Conservation (phyloP, 1,139 yeast species). For the Suhomyces panamericanus region DNA sequence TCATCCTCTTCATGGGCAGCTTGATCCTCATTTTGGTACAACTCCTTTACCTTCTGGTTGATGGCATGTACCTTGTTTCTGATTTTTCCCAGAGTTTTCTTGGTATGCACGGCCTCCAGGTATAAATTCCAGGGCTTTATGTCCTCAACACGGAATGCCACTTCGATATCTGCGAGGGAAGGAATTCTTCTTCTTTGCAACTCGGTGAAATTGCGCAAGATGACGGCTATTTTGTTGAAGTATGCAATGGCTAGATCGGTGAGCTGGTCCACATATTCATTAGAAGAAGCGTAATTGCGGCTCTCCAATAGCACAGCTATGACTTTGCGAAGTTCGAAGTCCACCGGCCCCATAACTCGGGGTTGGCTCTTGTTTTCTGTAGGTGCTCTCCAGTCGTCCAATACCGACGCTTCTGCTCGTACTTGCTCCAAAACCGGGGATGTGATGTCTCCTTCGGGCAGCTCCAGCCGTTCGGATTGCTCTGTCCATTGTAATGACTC, state of each 20-base stretch:
- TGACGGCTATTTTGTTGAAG: conserved; percentile 46
- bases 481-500: conserved; percentile 1
- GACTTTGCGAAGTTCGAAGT: conserved; percentile 35
- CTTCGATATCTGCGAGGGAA: conserved; percentile 55
- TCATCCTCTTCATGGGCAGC: conserved; percentile 18
- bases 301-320: conserved; percentile 39
- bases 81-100: conserved; percentile 15
- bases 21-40: conserved; percentile 7
- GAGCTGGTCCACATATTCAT: conserved; percentile 48
- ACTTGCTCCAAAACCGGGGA: conserved; percentile 2
- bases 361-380: background rate
- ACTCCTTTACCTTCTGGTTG: conserved; percentile 4
- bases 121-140: conserved; percentile 49
- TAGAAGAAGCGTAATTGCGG: conserved; percentile 36
- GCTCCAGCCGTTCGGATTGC: background rate
- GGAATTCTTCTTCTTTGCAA: conserved; percentile 70
- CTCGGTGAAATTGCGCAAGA: conserved; percentile 55
- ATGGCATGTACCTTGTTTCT: conserved; percentile 3
- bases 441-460: conserved; percentile 1
- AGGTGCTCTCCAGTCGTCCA: conserved; percentile 5
- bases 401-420: conserved; percentile 2
- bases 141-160: conserved; percentile 48
- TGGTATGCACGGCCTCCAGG: conserved; percentile 35
- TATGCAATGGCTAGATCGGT: conserved; percentile 51
- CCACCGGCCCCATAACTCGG: conserved; percentile 28